phyloP scores from a whole-genome alignment of 2,329 filamentous ascomycete genomes.

The Calonectria montana region DNA sequence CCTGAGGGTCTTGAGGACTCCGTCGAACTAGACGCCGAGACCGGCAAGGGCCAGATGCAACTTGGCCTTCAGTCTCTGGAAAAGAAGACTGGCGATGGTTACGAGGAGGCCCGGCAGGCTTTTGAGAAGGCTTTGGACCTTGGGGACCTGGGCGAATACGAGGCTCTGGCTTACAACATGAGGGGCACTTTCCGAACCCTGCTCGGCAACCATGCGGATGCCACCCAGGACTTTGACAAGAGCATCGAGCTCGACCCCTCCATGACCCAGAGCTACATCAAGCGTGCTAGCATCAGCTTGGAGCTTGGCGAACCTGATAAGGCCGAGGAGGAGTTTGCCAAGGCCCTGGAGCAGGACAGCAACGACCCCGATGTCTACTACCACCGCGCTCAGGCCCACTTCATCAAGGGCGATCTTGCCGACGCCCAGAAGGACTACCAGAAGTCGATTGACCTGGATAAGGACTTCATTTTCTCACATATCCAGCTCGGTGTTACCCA shows the following conservation, averaged over 20 bases:
- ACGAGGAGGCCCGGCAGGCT: constrained; percentile 85
- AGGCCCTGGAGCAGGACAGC: constrained; percentile 85
- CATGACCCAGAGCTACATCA: constrained; percentile 97
- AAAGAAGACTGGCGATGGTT: constrained; percentile 90
- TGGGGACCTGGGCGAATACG: constrained; percentile 81
- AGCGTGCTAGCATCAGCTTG: constrained; percentile 97
- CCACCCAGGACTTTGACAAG: constrained; percentile 88
- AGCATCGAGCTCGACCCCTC: constrained; percentile 90
- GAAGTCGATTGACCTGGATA: constrained; percentile 97
- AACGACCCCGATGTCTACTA: constrained; percentile 98
- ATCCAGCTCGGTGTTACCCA: constrained; percentile 99
- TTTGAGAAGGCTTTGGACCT: constrained; percentile 91
- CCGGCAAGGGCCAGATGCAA: constrained; percentile 87
- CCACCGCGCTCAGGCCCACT: constrained; percentile 97
- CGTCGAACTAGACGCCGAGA: constrained; percentile 80
- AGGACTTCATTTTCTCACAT: constrained; percentile 98
- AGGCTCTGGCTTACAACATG: constrained; percentile 95
- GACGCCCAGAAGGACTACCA: constrained; percentile 99
- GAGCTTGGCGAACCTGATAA: constrained; percentile 91
- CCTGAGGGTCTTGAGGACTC: constrained; percentile 86
- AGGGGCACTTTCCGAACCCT: constrained; percentile 96
- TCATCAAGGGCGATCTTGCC: constrained; percentile 93
- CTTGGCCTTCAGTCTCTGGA: constrained; percentile 84
- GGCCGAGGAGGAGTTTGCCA: constrained; percentile 87
- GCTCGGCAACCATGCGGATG: constrained; percentile 85